These are phyloP conservation scores for Aschersonia sp. DNA, from an alignment of 2,329 filamentous ascomycete genomes.

Conservation along the genomic window DNA sequence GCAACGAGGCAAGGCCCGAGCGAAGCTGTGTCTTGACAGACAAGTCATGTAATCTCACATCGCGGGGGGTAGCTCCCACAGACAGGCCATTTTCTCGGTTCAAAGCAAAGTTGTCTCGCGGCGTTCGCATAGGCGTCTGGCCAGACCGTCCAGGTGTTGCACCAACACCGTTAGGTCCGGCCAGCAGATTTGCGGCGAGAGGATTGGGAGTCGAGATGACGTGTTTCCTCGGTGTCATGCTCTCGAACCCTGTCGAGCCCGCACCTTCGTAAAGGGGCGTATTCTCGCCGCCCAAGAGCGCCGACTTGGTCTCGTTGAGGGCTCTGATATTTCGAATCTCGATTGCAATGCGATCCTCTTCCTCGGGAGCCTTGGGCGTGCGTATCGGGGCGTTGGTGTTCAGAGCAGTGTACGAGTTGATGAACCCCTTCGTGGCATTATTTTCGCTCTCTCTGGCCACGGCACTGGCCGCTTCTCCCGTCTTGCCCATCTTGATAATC, in stretches of 20 bases:
- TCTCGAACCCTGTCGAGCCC: conserved; percentile 77
- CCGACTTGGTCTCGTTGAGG: conserved; percentile 86
- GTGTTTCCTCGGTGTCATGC: conserved; percentile 67
- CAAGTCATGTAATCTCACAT: conserved; percentile 57
- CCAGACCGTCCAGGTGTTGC: conserved; percentile 57
- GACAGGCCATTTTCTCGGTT: conserved; percentile 60
- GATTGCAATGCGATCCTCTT: conserved; percentile 92
- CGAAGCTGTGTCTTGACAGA: conserved; percentile 55
- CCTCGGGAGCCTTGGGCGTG: conserved; percentile 77
- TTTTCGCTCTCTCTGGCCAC: conserved; percentile 69
- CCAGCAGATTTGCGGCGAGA: conserved; percentile 74
- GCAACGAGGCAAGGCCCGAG: conserved; percentile 63
- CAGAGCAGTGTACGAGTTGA: conserved; percentile 74
- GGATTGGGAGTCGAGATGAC: conserved; percentile 86
- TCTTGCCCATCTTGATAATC: conserved; percentile 97
- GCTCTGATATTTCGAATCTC: conserved; percentile 90
- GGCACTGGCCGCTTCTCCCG: conserved; percentile 70
- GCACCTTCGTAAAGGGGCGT: conserved; percentile 71
- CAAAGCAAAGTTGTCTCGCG: conserved; percentile 72
- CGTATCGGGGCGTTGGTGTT: conserved; percentile 76
- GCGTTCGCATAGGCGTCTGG: conserved; percentile 75
- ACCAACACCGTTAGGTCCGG: conserved; percentile 45
- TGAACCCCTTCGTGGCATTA: conserved; percentile 67
- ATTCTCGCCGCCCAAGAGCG: conserved; percentile 84
- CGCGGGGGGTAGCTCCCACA: conserved; percentile 60